Evolutionary conservation across 495 filamentous ascomycete genomes (phyloP).

Genomic region (Amphirosellinia nigrospora): DNA sequence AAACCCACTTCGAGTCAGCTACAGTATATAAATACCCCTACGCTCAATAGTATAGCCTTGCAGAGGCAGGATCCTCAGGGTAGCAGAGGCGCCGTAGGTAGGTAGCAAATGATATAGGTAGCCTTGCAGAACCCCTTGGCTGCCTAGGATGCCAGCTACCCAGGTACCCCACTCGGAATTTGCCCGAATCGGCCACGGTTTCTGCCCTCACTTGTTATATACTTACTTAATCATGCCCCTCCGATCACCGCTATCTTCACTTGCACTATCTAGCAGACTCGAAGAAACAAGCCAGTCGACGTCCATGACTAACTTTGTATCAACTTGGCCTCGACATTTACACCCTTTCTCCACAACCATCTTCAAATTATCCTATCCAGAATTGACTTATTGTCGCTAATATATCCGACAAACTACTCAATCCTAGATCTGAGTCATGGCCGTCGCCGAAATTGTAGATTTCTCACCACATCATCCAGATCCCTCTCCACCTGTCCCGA

Average conservation of each 20-base stretch:
- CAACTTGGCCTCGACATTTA: background rate
- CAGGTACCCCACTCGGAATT: conserved; percentile 22
- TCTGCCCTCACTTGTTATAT: background rate
- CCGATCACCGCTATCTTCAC: conserved; percentile 16
- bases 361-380: background rate
- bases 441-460: conserved; percentile 69
- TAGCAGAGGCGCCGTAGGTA: no score
- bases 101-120: no score
- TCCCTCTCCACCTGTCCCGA: conserved; percentile 68
- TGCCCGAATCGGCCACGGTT: conserved; percentile 20
- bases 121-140: conserved; percentile 3
- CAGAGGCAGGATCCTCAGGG: conserved; percentile 1
- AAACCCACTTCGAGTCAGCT: background rate
- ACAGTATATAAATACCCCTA: background rate
- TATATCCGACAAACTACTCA: background rate
- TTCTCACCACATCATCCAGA: conserved; percentile 84
- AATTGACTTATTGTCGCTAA: background rate
- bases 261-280: background rate
- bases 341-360: no score
- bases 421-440: conserved; percentile 42
- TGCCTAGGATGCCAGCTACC: conserved; percentile 19
- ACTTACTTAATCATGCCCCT: background rate
- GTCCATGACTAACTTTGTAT: background rate
- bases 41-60: background rate
- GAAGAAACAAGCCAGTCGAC: background rate